Evolutionary conservation across 2,329 filamentous ascomycete genomes (phyloP), one percentile per base, ranked within the genome.

Genomic region (Teratosphaeria epicoccoides): DNA sequence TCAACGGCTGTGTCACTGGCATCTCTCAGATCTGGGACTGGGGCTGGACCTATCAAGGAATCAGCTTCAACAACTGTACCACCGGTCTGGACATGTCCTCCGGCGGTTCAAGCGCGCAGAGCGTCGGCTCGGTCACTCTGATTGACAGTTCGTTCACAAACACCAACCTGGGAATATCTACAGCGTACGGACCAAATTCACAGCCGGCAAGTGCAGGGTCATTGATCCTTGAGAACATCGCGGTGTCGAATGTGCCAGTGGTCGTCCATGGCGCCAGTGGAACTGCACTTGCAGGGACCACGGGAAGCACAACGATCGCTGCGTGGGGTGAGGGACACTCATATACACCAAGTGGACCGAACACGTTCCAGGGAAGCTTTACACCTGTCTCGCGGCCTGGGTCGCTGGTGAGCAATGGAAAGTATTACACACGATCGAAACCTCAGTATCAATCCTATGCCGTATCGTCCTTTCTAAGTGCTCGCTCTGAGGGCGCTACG

Each of bases 21-120:
- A 78, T 83, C 46, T 73, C 75, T 23, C 73, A 80, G 56, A 67
- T 77, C 9, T 83, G 78, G 79, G 70, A 79, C 53, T 83, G 80
- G 80, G 76, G 76, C 0, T 83, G 74, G 74, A 47, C 45, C 14
- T 54, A 53, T 46, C 44, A 74, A 54, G 69, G 69, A 4, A 62
- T 82, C 37, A 70, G 54, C 1, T 71, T 82, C 57, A 72, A 73
- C 49, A 78, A 79, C 60, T 80, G 77, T 59, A 62, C 65, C 2
- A 70, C 75, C 29, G 79, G 75, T 4, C 61, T 83, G 4, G 73
- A 78, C 47, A 76, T 82, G 58, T 65, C 66, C 3, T 66, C 66
- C 24, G 73, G 71, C 2, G 71, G 69, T 14, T 58, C 61, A 23
- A 64, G 63, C 4, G 69, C 67, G 2, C 71, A 77, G 52, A 67